These are phyloP conservation scores for Alternaria angustiovoidea DNA, from an alignment of 2,329 filamentous ascomycete genomes.

Conservation along the genomic window DNA sequence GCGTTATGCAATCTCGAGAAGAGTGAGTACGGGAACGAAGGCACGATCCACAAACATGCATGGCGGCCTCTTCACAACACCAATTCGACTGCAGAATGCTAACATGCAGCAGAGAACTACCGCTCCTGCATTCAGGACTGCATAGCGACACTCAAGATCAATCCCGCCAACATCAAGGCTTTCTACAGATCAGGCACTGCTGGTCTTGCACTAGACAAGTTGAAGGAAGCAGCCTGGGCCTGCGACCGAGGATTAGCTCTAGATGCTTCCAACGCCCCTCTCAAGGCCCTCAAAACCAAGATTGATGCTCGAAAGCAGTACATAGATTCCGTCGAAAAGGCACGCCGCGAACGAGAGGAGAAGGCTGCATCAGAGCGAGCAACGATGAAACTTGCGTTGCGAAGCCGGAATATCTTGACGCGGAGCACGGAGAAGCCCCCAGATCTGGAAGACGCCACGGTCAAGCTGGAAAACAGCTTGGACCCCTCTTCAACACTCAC, in stretches of 20 bases:
- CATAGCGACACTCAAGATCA: constrained; percentile 78
- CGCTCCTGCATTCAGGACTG: constrained; percentile 87
- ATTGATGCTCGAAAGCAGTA: constrained; percentile 67
- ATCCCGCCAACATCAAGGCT: constrained; percentile 85
- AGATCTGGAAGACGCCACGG: constrained; percentile 83
- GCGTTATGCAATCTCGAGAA: constrained; percentile 89
- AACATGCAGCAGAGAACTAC: constrained; percentile 72
- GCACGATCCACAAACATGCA: background rate
- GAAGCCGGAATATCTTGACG: constrained; percentile 73
- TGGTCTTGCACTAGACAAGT: constrained; percentile 78
- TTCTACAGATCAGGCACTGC: constrained; percentile 85
- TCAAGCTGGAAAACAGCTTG: constrained; percentile 75
- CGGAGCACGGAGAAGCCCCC: constrained; percentile 75
- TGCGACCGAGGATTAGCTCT: constrained; percentile 75
- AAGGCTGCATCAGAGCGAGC: constrained; percentile 64
- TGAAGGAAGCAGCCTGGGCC: constrained; percentile 81
- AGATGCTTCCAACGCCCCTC: constrained; percentile 73
- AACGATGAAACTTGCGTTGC: constrained; percentile 63
- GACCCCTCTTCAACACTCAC: constrained; percentile 75
- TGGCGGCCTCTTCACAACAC: background rate
- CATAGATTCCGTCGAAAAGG: constrained; percentile 64
- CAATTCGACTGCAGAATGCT: background rate
- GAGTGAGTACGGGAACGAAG: constrained; percentile 56
- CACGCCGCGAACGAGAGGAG: constrained; percentile 65
- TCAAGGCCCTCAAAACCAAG: constrained; percentile 69